Percentiles rank a stretch among this genome's conserved stretches.
phyloP scores from a whole-genome alignment of 208 protist species.

The Trypanosomatidae sp. region DNA sequence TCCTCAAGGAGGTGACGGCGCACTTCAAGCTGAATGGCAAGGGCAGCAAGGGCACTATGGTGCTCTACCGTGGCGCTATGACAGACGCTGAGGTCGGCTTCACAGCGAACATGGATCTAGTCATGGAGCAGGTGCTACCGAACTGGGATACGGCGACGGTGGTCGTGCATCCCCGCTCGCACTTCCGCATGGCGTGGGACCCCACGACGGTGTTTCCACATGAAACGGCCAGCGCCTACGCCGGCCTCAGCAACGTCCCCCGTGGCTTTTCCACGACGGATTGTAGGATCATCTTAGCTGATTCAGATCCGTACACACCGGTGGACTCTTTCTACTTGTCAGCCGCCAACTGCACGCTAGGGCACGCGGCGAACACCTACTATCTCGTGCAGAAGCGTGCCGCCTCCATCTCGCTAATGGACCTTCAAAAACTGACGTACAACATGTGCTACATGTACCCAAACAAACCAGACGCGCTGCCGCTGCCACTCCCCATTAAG shows the following conservation, averaged over 20 bases:
- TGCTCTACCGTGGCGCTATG: slow-evolving; percentile 51
- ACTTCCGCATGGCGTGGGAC: slow-evolving; percentile 46
- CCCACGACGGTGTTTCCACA: slow-evolving; percentile 3
- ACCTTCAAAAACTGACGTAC: slow-evolving; percentile 45
- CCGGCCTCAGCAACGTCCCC: slow-evolving; percentile 43
- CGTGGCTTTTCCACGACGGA: slow-evolving; percentile 40
- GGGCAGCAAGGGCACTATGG: slow-evolving; percentile 21
- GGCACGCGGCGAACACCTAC: slow-evolving; percentile 46
- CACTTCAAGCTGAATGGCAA: slow-evolving; percentile 31
- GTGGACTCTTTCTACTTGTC: slow-evolving; percentile 43
- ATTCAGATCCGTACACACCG: slow-evolving; percentile 20
- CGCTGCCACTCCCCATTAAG: slow-evolving; percentile 60
- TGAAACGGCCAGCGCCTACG: not conserved
- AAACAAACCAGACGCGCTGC: slow-evolving; percentile 67
- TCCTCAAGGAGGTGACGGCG: slow-evolving; percentile 34
- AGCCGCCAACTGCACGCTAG: slow-evolving; percentile 53
- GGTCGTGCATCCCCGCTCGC: slow-evolving; percentile 46
- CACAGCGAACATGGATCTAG: slow-evolving; percentile 21
- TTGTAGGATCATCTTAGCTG: slow-evolving; percentile 26
- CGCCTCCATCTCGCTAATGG: slow-evolving; percentile 16
- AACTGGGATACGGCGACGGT: slow-evolving; percentile 41
- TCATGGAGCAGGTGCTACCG: slow-evolving; percentile 29
- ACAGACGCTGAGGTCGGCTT: slow-evolving; percentile 48
- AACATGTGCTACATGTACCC: slow-evolving; percentile 62
- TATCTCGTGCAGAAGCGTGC: slow-evolving; percentile 38